phyloP scores from a whole-genome alignment of 2,329 filamentous ascomycete genomes.

The Moelleriella libera region DNA sequence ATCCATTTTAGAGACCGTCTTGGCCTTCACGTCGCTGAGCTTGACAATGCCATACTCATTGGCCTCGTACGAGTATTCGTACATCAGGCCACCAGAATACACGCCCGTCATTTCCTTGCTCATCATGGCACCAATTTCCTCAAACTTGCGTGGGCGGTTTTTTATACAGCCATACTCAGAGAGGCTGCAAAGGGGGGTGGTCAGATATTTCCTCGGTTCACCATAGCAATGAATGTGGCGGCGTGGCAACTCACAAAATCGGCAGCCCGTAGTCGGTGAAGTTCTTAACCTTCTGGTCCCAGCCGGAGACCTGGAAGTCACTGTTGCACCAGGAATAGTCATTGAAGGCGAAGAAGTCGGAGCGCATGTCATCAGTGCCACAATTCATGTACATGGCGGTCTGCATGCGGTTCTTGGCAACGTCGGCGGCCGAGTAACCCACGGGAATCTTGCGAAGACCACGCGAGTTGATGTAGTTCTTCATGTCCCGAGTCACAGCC shows the following conservation, averaged over 20 bases:
- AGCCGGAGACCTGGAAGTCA: slow-evolving; percentile 57
- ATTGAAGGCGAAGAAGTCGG: slow-evolving; percentile 83
- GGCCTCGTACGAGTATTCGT: slow-evolving; percentile 77
- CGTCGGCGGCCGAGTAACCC: slow-evolving; percentile 67
- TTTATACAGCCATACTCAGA: slow-evolving; percentile 88
- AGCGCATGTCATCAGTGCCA: slow-evolving; percentile 67
- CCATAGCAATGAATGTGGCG: too few relatives aligned
- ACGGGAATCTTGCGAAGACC: slow-evolving; percentile 56
- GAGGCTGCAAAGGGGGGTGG: slow-evolving; percentile 31
- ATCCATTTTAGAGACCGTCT: slow-evolving; percentile 35
- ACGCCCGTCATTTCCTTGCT: slow-evolving; percentile 67
- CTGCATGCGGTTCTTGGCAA: slow-evolving; percentile 71
- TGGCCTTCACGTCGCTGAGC: slow-evolving; percentile 42
- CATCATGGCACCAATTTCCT: slow-evolving; percentile 72
- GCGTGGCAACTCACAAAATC: slow-evolving; percentile 44
- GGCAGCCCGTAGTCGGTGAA: slow-evolving; percentile 78
- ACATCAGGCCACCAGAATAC: slow-evolving; percentile 92
- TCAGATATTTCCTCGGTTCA: background rate
- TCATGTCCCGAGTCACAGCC: slow-evolving; percentile 65
- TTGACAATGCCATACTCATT: slow-evolving; percentile 71
- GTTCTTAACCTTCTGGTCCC: slow-evolving; percentile 78
- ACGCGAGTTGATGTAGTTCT: slow-evolving; percentile 50
- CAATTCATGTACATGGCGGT: slow-evolving; percentile 92
- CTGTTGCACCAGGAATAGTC: slow-evolving; percentile 80
- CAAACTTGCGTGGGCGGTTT: slow-evolving; percentile 62